These are phyloP conservation scores for Apocynum venetum DNA, from an alignment of 257 asterid species.

Conservation along the genomic window DNA sequence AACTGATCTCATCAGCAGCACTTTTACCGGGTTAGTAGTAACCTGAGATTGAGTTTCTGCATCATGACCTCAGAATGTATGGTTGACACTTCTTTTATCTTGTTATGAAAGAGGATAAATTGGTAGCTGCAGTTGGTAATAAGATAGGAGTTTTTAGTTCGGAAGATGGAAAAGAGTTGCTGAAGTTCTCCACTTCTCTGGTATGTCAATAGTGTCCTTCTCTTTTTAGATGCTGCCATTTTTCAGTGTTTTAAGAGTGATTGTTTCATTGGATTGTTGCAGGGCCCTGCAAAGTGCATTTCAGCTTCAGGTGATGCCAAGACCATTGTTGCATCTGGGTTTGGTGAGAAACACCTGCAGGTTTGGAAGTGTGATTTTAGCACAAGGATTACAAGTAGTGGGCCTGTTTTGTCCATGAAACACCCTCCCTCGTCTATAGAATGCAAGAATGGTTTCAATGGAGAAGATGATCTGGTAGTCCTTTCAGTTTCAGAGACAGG, in stretches of 20 bases:
- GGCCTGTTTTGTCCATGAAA: slow-evolving; percentile 28
- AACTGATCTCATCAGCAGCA: slow-evolving; percentile 19
- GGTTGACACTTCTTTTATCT: slow-evolving; percentile 11
- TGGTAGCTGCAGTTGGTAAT: slow-evolving; percentile 25
- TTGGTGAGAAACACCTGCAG: slow-evolving; percentile 26
- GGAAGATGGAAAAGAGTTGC: slow-evolving; percentile 27
- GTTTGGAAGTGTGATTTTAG: slow-evolving; percentile 28
- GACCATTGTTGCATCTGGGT: slow-evolving; percentile 26
- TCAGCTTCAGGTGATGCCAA: slow-evolving; percentile 28
- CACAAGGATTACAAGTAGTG: slow-evolving; percentile 9
- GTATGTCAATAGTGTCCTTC: slow-evolving; percentile 16
- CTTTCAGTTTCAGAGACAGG: slow-evolving; percentile 33
- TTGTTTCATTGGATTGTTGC: slow-evolving; percentile 6
- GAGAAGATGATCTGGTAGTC: slow-evolving; percentile 25
- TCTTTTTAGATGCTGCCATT: background rate
- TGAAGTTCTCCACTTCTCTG: slow-evolving; percentile 26
- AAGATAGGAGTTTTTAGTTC: slow-evolving; percentile 24
- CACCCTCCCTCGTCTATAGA: slow-evolving; percentile 25
- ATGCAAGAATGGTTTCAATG: slow-evolving; percentile 24
- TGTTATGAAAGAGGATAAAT: slow-evolving; percentile 23
- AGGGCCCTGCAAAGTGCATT: slow-evolving; percentile 23
- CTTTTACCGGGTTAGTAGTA: slow-evolving; percentile 23
- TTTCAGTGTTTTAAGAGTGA: slow-evolving; percentile 11
- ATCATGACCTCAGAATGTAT: background rate
- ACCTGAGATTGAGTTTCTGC: background rate